phyloP scores from a whole-genome alignment of 1,284 basidiomycete genomes.

The Puccinia hordei region DNA sequence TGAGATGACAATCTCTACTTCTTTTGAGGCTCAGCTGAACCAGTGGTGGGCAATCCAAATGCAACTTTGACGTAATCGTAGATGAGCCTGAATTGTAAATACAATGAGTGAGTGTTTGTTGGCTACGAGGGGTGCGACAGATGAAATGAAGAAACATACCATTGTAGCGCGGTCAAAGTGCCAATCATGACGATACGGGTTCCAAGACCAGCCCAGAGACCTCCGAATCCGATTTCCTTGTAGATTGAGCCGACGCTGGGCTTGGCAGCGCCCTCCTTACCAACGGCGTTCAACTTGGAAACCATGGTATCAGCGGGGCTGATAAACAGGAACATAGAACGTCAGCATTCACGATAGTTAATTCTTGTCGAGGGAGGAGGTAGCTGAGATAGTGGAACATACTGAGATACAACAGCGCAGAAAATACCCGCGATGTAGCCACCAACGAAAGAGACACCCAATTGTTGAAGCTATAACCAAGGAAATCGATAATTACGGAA shows the following conservation, averaged over 20 bases:
- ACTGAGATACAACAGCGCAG: conserved; percentile 58
- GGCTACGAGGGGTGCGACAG: background rate
- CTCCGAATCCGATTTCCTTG: conserved; percentile 57
- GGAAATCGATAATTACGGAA: background rate
- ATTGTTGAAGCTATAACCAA: conserved; percentile 56
- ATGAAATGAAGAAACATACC: conserved; percentile 42
- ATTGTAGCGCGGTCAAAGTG: conserved; percentile 58
- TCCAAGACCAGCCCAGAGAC: conserved; percentile 58
- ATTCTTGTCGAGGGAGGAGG: background rate
- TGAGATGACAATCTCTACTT: conserved; percentile 34
- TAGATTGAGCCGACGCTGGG: conserved; percentile 58
- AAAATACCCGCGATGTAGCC: conserved; percentile 59
- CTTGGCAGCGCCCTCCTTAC: conserved; percentile 56
- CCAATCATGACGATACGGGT: conserved; percentile 57
- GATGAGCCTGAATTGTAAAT: conserved; percentile 53
- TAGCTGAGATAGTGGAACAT: background rate
- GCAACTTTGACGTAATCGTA: conserved; percentile 56
- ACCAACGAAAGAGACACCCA: conserved; percentile 55
- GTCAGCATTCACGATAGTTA: background rate
- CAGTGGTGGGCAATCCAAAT: conserved; percentile 55
- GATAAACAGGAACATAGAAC: background rate
- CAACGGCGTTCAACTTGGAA: conserved; percentile 57
- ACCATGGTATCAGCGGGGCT: conserved; percentile 59
- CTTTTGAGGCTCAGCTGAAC: conserved; percentile 53
- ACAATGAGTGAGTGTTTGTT: background rate